A percentile compares a stretch with the other conserved stretches of the same genome.
These are phyloP conservation scores for Ophiostoma montium DNA, from an alignment of 2,329 filamentous ascomycete genomes.

Conservation along the genomic window DNA sequence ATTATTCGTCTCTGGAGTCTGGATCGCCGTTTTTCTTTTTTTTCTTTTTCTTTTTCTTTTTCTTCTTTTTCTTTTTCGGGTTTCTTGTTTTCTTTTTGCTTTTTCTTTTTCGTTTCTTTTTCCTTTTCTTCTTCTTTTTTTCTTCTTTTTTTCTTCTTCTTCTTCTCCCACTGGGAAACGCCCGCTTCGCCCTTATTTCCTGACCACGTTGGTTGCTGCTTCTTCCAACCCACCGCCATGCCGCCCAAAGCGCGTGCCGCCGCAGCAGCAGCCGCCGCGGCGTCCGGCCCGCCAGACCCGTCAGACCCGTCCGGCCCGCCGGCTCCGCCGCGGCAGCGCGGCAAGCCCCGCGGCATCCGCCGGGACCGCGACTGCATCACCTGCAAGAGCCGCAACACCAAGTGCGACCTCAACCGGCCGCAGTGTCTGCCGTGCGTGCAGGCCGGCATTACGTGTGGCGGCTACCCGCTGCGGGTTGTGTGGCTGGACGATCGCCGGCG, in stretches of 20 bases:
- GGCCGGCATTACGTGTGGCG: slow-evolving; percentile 18
- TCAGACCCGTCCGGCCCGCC: background rate
- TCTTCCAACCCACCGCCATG: too few species aligned
- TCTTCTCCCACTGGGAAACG: background rate
- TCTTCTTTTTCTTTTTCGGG: too few species aligned
- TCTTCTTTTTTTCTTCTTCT: background rate
- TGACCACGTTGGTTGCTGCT: too few species aligned
- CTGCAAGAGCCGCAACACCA: slow-evolving; percentile 11
- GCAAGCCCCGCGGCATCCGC: slow-evolving; percentile 12
- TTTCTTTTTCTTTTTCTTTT: background rate
- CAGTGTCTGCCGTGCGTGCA: slow-evolving; percentile 15
- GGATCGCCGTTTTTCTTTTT: too few species aligned
- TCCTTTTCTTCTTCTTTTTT: background rate
- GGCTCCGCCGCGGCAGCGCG: background rate
- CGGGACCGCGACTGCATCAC: slow-evolving; percentile 13
- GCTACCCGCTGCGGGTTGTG: slow-evolving; percentile 20
- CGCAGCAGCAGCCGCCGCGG: background rate
- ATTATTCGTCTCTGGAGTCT: too few species aligned
- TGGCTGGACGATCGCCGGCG: slow-evolving; percentile 15
- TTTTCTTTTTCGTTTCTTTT: background rate
- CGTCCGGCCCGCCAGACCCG: background rate
- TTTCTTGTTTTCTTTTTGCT: background rate
- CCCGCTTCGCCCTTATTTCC: too few species aligned
- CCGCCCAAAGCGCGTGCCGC: background rate
- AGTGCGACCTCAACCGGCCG: slow-evolving; percentile 14